A percentile compares a stretch with the other conserved stretches of the same genome.
These are phyloP conservation scores for Poa annua DNA, from an alignment of 176 grass and related monocot species.

Conservation along the genomic window DNA sequence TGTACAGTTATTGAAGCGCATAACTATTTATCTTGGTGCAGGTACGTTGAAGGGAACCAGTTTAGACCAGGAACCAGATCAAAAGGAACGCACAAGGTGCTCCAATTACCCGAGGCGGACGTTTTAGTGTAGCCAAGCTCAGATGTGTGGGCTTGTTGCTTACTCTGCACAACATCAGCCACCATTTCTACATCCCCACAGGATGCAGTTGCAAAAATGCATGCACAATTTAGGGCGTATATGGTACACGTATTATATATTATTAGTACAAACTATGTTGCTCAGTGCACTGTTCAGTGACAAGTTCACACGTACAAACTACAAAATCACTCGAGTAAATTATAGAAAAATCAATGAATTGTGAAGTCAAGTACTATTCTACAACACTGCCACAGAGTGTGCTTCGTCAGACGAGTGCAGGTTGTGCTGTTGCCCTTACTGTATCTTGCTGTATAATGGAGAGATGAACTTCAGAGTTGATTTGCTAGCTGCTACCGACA, in stretches of 20 bases:
- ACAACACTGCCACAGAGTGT: background rate
- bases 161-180: background rate
- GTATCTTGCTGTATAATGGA: conserved; percentile 22
- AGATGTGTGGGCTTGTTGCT: background rate
- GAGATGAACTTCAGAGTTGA: conserved; percentile 18
- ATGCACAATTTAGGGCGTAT: conserved; percentile 8
- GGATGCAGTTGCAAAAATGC: conserved; percentile 14
- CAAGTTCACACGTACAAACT: conserved; percentile 6
- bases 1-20: background rate
- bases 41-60: conserved; percentile 87
- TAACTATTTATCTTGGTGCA: conserved; percentile 43
- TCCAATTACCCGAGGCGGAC: conserved; percentile 81
- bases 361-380: background rate
- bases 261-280: background rate
- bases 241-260: conserved; percentile 32
- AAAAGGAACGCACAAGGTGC: conserved; percentile 89
- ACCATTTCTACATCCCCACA: conserved; percentile 27
- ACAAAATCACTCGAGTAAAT: background rate
- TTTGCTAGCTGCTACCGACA: conserved; percentile 47
- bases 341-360: background rate
- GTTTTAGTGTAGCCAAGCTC: conserved; percentile 58
- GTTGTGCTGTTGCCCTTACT: conserved; percentile 12
- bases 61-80: conserved; percentile 81
- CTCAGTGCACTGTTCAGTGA: background rate
- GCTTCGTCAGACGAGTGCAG: conserved; percentile 23